Evolutionary conservation across 1,284 basidiomycete species (phyloP), one percentile per base, ranked within the genome.

Genomic region (Jaminaea rosea): DNA sequence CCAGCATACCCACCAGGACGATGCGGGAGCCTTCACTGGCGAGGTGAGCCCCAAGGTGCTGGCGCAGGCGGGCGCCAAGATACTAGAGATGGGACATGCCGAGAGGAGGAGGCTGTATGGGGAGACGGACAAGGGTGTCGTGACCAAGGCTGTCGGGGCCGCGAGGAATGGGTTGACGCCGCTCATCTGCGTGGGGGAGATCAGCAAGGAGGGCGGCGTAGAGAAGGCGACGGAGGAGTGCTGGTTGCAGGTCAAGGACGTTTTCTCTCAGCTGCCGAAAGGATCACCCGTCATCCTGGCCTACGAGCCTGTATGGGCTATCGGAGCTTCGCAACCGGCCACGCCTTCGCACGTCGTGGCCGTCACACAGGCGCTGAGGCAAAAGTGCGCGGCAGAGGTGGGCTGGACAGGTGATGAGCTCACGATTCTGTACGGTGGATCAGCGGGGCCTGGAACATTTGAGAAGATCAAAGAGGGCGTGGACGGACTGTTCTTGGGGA

Each of bases 221-320:
- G 44, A 58, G 34, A 36, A 52, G 2, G 68, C 66, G 15, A 53
- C 62, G 0, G 56, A 62, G 1, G 65, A 69, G 34, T 67, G 64
- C 32, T 70, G 66, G 67, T n/a, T 46, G 1, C 68, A 70, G 50
- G 58, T 69, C 39, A 27, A 45, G 7, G 57, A 51, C 9, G 68
- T 65, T 6, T 49, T 70, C 39, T 53, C 53, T 15, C 47, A 45
- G 1, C 44, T 64, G 19, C 47, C 46, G 1, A 55, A 65, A 29
- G n/a, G n/a, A n/a, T n/a, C n/a, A n/a, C n/a, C n/a, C n/a, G 57
- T 70, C 2, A 57, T 70, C 1, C 37, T 70, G 32, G 68, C 68
- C 0, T 70, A 69, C 49, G 68, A 70, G 48, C 68, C 68, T 0
- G 68, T 70, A 10, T 70, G 68, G 68, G 68, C 68, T 2, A 70